Conservation (phyloP, 345 rosid species). For the Raphanus raphanistrum region DNA sequence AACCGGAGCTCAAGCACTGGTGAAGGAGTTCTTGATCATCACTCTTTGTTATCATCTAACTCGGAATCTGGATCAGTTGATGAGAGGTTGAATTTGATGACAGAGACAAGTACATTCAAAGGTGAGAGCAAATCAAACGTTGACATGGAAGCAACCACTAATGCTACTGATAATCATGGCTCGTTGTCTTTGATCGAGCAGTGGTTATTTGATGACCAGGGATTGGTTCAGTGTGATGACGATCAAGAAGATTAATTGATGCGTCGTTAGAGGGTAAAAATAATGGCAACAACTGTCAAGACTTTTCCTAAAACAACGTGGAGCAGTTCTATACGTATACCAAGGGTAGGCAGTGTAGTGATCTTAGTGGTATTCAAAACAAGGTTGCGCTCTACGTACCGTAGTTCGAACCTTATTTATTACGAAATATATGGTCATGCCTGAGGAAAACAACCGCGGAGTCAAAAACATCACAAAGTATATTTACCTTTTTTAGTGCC, state of each 20-base stretch:
- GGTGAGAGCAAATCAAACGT: background rate
- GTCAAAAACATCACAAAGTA: background rate
- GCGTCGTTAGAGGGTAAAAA: conserved; percentile 44
- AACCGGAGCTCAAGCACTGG: conserved; percentile 38
- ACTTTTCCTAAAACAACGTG: conserved; percentile 29
- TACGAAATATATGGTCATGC: too few species aligned
- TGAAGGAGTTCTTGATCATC: conserved; percentile 46
- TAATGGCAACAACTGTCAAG: conserved; percentile 18
- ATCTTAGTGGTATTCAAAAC: background rate
- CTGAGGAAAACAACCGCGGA: too few species aligned
- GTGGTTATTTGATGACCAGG: conserved; percentile 13
- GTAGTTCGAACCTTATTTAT: too few species aligned
- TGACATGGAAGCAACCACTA: background rate
- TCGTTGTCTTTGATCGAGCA: background rate
- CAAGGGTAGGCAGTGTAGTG: background rate
- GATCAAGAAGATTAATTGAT: conserved; percentile 40
- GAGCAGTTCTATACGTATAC: background rate
- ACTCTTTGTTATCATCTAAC: conserved; percentile 54
- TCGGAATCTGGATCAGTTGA: conserved; percentile 52
- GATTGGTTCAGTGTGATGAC: conserved; percentile 41
- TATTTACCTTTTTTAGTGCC: too few species aligned
- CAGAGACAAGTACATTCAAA: background rate
- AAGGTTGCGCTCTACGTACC: background rate
- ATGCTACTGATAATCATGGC: background rate
- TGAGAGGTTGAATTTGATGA: background rate